Conservation (phyloP, 768 basidiomycete species). For the Hydnomerulius pinastri region DNA sequence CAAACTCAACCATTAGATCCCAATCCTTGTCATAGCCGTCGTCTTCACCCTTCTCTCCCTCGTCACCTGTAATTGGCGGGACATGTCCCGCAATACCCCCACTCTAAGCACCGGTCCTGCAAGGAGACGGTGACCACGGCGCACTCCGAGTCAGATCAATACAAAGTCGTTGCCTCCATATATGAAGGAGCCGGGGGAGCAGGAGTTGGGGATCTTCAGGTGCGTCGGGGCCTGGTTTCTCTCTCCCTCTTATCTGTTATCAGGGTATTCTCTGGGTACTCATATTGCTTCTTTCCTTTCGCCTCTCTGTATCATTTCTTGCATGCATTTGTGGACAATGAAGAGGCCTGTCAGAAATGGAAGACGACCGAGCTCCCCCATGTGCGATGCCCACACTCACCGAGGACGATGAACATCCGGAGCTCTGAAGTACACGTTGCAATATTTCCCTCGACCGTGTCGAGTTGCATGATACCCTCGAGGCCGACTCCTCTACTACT, state of each 20-base stretch:
- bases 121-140: slow-evolving; percentile 36
- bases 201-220: slow-evolving; percentile 68
- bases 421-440: background rate
- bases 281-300: too few relatives aligned
- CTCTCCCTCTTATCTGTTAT: too few relatives aligned
- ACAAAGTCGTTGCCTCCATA: slow-evolving; percentile 71
- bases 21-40: too few relatives aligned
- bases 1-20: too few relatives aligned
- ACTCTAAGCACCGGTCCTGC: slow-evolving; percentile 13
- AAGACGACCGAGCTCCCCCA: slow-evolving; percentile 5
- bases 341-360: slow-evolving; percentile 15
- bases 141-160: slow-evolving; percentile 75
- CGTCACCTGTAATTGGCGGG: slow-evolving; percentile 4
- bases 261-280: too few relatives aligned
- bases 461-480: slow-evolving; percentile 10
- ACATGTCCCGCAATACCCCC: too few relatives aligned
- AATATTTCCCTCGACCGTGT: slow-evolving; percentile 4
- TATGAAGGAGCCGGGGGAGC: slow-evolving; percentile 74
- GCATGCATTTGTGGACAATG: background rate
- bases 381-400: background rate
- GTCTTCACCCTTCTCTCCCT: slow-evolving; percentile 3
- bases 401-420: slow-evolving; percentile 7
- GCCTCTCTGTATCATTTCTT: background rate
- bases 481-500: slow-evolving; percentile 7
- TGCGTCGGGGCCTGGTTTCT: too few relatives aligned